Base-by-base conservation (phyloP, 371 early-diverging fungal genomes). In the Mucor plumbeus region DNA sequence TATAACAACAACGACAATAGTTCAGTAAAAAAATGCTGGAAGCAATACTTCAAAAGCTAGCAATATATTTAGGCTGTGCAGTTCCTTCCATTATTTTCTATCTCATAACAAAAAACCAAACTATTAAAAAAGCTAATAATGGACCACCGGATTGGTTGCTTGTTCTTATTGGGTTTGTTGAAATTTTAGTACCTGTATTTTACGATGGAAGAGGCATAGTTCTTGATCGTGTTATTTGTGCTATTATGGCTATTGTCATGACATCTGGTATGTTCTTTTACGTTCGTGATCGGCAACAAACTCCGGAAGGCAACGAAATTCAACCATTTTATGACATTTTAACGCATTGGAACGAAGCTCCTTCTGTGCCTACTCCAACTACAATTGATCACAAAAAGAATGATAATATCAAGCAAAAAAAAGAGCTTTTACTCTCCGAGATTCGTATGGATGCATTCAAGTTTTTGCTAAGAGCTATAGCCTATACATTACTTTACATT, bases 241-340 rank as follows among this genome's bases (percentile, higher is more conserved):
- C 72, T 8, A 55, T 69, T 3, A 44, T 75, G 61, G 67, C 75
- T 15, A 48, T 62, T 21, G 60, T 71, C 21, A 68, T 72, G 64
- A 63, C 65, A 31, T 72, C 69, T 14, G 64, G 72, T n/a, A 75
- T 75, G 75, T 14, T 69, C 0, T 55, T 61, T 21, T 75, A 65
- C 21, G 59, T 75, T 15, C 59, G 33, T 15, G 69, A 69, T 61
- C 68, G 74, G 31, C 70, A 21, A 19, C 60, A 26, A 11, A 43
- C 60, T 43, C 62, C 61, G 43, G 62, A 61, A 47, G 66, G 66
- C 15, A 14, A 47, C 10, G 7, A 40, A 4, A n/a, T 55, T 21
- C 64, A 36, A 8, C 48, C 67, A 11, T 65, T 63, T 57, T 48
- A 56, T 48, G 48, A 65, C 36, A 44, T 69, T 38, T 26, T 60